Base-by-base conservation (phyloP, 257 asterid genomes). In the Ballota nigra region DNA sequence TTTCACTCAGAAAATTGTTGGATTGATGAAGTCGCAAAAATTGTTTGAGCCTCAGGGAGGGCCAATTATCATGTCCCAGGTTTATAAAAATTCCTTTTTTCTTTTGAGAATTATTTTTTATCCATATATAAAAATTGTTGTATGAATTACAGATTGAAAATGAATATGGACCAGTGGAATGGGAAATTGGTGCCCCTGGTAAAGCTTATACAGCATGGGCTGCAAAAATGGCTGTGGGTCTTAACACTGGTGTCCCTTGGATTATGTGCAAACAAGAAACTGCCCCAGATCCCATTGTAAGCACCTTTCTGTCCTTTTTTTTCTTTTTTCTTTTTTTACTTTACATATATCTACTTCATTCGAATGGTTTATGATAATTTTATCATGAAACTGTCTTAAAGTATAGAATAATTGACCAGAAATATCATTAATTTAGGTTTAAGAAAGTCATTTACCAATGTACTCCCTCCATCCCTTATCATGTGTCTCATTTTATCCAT, bases 261-360 rank as follows among this genome's bases (percentile, higher is more conserved):
- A 85, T 91, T 70, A 94, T 94, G 98, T 94, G 99, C 83, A 94
- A 92, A 64, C 99, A 91, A 83, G 92, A 89, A 33, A 87, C 91
- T n/a, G 98, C 96, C 56, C 99, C 98, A 15, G 95, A 88, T 79
- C 92, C 97, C 33, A 86, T 91, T 16, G 99, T 94, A 79, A 73
- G 75, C 38, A 33, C n/a, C n/a, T n/a, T n/a, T n/a, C n/a, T n/a
- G n/a, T n/a, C n/a, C n/a, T n/a, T n/a, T n/a, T n/a, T n/a, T n/a
- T n/a, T n/a, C n/a, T n/a, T n/a, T n/a, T n/a, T n/a, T n/a, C n/a
- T n/a, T n/a, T n/a, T n/a, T n/a, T n/a, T n/a, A n/a, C n/a, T n/a
- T n/a, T n/a, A n/a, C n/a, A n/a, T n/a, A n/a, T n/a, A n/a, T n/a
- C n/a, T n/a, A n/a, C n/a, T n/a, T n/a, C n/a, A n/a, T n/a, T n/a